Conservation (phyloP, 257 asterid genomes). For the Datura wrightii region DNA sequence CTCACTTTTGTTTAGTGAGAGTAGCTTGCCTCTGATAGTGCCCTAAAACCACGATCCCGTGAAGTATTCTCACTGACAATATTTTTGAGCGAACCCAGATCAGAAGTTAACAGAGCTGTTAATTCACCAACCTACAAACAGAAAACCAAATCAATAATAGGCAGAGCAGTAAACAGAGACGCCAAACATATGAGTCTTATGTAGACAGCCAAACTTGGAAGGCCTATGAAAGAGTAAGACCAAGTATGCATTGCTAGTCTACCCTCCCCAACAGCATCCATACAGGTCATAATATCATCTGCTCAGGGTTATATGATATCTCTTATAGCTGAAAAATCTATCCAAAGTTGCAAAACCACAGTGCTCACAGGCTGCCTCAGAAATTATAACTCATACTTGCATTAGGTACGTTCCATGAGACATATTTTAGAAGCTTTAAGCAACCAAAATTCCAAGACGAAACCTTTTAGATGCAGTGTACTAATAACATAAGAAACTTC, state of each 20-base stretch:
- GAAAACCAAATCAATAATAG: slow-evolving; percentile 5
- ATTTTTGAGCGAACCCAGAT: slow-evolving; percentile 86
- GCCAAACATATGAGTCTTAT: slow-evolving; percentile 12
- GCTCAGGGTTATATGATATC: slow-evolving; percentile 24
- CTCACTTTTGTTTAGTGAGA: slow-evolving; percentile 72
- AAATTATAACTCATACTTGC: slow-evolving; percentile 11
- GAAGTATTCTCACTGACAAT: slow-evolving; percentile 90
- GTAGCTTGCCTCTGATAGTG: slow-evolving; percentile 98
- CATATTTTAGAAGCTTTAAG: slow-evolving; percentile 14
- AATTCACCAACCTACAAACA: slow-evolving; percentile 87
- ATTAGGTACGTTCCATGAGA: not conserved
- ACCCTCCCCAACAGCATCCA: slow-evolving; percentile 24
- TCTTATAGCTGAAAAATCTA: slow-evolving; percentile 18
- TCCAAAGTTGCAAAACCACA: slow-evolving; percentile 18
- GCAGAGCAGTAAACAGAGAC: slow-evolving; percentile 3
- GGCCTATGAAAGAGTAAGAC: not conserved
- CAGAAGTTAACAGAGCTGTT: slow-evolving; percentile 85
- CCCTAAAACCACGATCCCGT: slow-evolving; percentile 99
- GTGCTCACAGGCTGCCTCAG: slow-evolving; percentile 17
- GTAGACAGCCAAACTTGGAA: slow-evolving; percentile 27
- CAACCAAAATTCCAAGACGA: not conserved
- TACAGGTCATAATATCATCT: slow-evolving; percentile 10
- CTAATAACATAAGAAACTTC: slow-evolving; percentile 16
- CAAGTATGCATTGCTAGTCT: slow-evolving; percentile 20
- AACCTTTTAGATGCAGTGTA: slow-evolving; percentile 13